These are phyloP conservation scores for Fusarium algeriense DNA, from an alignment of 2,329 filamentous ascomycete species.

Conservation along the genomic window DNA sequence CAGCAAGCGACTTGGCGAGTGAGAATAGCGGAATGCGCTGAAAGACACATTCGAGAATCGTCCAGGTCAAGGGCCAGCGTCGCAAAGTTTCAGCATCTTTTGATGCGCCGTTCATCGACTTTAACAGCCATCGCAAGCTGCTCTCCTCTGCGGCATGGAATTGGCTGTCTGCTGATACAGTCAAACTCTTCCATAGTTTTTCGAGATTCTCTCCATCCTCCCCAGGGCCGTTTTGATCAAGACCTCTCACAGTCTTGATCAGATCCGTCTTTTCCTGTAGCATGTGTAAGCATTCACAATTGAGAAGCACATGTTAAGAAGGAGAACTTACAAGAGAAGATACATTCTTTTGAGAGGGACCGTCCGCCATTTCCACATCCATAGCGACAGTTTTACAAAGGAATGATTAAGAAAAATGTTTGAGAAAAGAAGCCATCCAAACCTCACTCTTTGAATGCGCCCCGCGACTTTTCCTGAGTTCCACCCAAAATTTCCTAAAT, in stretches of 20 bases:
- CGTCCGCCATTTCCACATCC: constrained; percentile 41
- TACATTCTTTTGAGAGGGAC: not conserved
- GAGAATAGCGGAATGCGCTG: constrained; percentile 75
- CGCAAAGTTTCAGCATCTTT: constrained; percentile 65
- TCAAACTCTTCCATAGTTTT: constrained; percentile 63
- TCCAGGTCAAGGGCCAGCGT: constrained; percentile 70
- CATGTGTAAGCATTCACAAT: constrained; percentile 37
- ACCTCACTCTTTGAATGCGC: constrained; percentile 37
- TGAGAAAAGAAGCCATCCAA: constrained; percentile 33
- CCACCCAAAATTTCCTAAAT: constrained; percentile 59
- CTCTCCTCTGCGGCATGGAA: constrained; percentile 69
- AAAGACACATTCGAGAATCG: constrained; percentile 71
- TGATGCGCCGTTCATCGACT: constrained; percentile 66
- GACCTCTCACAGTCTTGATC: constrained; percentile 65
- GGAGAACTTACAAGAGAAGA: constrained; percentile 32
- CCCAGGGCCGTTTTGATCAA: constrained; percentile 65
- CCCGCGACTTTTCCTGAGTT: constrained; percentile 44
- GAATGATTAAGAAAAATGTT: constrained; percentile 18
- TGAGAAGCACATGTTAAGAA: not conserved
- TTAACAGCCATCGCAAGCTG: constrained; percentile 72
- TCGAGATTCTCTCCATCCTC: constrained; percentile 61
- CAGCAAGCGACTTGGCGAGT: constrained; percentile 77
- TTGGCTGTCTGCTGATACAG: constrained; percentile 54
- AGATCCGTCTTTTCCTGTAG: constrained; percentile 55
- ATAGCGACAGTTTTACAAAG: constrained; percentile 26